Evolutionary conservation across 2,329 filamentous ascomycete genomes (phyloP).

Genomic region (Daldinia sp.): DNA sequence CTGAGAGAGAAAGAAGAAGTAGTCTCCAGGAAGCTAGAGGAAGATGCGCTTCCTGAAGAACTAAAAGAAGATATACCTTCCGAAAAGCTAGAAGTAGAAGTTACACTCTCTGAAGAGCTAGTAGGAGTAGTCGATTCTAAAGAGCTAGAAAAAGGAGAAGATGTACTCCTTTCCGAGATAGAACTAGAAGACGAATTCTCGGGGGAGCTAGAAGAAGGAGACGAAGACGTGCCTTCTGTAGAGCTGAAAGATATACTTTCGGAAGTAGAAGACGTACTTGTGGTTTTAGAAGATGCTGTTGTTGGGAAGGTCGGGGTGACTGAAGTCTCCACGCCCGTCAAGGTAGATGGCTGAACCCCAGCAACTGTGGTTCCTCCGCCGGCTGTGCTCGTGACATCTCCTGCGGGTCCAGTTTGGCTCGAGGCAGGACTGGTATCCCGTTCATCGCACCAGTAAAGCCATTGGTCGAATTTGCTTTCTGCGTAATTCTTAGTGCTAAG

Average conservation of each 20-base stretch:
- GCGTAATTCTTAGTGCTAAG: conserved; percentile 49
- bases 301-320: conserved; percentile 25
- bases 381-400: conserved; percentile 25
- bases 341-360: conserved; percentile 30
- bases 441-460: conserved; percentile 54
- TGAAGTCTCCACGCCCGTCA: conserved; percentile 22
- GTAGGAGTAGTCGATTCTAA: conserved; percentile 14
- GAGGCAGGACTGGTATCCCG: not conserved
- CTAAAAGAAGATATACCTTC: conserved; percentile 4
- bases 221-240: conserved; percentile 6
- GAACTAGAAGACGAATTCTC: conserved; percentile 3
- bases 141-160: conserved; percentile 20
- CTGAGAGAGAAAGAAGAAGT: not conserved
- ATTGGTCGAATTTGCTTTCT: conserved; percentile 53
- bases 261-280: conserved; percentile 8
- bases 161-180: not conserved
- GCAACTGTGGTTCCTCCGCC: conserved; percentile 23
- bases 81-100: not conserved
- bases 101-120: conserved; percentile 12
- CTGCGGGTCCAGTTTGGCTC: conserved; percentile 12
- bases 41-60: not conserved
- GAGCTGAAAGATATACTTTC: not conserved
- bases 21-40: not conserved
- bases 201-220: conserved; percentile 10
- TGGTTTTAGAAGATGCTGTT: conserved; percentile 9